These are phyloP conservation scores for Russula ochroleuca DNA, from an alignment of 768 basidiomycete genomes.

Conservation along the genomic window DNA sequence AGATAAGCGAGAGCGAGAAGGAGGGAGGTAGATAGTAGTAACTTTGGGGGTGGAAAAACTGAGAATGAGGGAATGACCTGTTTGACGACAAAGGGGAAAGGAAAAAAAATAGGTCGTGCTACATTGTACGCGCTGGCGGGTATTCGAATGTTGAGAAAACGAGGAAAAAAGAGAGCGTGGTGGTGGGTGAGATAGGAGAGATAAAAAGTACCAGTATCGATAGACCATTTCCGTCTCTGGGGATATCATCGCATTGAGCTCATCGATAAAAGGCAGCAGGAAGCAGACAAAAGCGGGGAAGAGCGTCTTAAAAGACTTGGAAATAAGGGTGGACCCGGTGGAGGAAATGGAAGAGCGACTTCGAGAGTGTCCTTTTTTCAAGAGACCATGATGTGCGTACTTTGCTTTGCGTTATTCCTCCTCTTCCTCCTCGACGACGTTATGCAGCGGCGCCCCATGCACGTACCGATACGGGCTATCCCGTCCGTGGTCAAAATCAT, in stretches of 20 bases:
- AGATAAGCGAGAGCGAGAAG: background rate
- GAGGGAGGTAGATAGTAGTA: too few relatives aligned
- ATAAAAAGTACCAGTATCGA: background rate
- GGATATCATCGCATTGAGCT: background rate
- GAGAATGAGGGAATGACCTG: background rate
- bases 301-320: background rate
- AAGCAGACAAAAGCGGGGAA: too few relatives aligned
- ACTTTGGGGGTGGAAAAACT: background rate
- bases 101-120: background rate
- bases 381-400: background rate
- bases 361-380: background rate
- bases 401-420: conserved; percentile 40
- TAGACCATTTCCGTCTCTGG: too few relatives aligned
- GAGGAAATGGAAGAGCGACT: background rate
- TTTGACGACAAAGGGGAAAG: background rate
- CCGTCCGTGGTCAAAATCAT: conserved; percentile 44
- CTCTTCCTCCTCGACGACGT: conserved; percentile 80
- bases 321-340: too few relatives aligned
- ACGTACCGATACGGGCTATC: conserved; percentile 67
- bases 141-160: background rate
- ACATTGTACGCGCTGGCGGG: conserved; percentile 6
- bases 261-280: too few relatives aligned
- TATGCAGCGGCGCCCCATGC: conserved; percentile 82
- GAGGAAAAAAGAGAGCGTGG: background rate
- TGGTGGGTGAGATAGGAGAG: background rate